phyloP scores from a whole-genome alignment of 2,329 filamentous ascomycete species.

The Teratosphaeria gauchensis region DNA sequence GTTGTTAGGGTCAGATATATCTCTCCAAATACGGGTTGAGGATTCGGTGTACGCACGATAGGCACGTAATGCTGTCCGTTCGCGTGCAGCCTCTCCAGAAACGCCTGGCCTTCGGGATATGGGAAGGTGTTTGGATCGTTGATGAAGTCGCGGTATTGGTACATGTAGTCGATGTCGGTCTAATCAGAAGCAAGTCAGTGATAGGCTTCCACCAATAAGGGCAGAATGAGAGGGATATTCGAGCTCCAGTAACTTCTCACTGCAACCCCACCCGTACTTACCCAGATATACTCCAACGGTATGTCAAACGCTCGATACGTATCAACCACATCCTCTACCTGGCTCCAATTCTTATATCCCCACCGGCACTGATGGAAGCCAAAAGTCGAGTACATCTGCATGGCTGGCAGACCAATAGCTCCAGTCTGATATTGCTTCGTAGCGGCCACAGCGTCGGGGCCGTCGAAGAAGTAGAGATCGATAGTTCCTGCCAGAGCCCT shows the following conservation, averaged over 20 bases:
- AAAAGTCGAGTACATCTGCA: conserved; percentile 75
- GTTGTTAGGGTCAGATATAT: too few species aligned
- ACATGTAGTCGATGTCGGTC: conserved; percentile 42
- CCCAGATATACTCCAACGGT: conserved; percentile 45
- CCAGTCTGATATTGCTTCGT: conserved; percentile 58
- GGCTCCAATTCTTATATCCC: conserved; percentile 68
- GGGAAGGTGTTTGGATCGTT: conserved; percentile 46
- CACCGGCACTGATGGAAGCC: conserved; percentile 79
- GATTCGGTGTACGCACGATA: conserved; percentile 29
- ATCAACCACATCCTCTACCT: conserved; percentile 49
- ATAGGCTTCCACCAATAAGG: too few species aligned
- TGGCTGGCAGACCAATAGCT: conserved; percentile 59
- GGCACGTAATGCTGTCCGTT: conserved; percentile 50
- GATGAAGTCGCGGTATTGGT: conserved; percentile 50
- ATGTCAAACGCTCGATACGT: conserved; percentile 38
- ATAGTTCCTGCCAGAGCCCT: conserved; percentile 59
- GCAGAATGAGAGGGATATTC: too few species aligned
- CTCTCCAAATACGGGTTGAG: too few species aligned
- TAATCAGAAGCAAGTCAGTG: too few species aligned
- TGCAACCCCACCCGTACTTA: too few species aligned
- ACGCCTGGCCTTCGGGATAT: conserved; percentile 39
- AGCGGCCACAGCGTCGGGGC: conserved; percentile 55
- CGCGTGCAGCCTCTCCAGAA: conserved; percentile 44
- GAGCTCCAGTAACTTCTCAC: too few species aligned
- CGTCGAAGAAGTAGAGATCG: conserved; percentile 55